Conservation (phyloP, 768 basidiomycete genomes). For the Clitopilus hobsonii region DNA sequence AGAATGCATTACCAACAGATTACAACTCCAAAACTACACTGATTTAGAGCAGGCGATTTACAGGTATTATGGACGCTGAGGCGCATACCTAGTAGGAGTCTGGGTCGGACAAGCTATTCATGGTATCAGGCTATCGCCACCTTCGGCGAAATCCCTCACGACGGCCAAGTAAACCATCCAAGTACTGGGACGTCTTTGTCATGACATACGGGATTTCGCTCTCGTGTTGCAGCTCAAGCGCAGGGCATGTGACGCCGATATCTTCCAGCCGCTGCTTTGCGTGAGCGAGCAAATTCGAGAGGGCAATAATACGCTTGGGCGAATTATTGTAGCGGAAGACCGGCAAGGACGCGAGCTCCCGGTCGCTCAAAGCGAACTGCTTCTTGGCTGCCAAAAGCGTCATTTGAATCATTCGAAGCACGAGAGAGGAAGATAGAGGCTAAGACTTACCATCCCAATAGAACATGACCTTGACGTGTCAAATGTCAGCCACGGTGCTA, state of each 20-base stretch:
- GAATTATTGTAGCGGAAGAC: neutral
- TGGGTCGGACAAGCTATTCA: no score
- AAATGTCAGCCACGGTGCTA: no score
- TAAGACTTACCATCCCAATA: no score
- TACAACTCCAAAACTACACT: no score
- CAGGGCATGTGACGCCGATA: neutral
- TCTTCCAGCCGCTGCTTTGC: neutral
- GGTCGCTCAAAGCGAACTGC: neutral
- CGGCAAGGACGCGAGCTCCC: neutral
- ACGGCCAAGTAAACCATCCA: neutral
- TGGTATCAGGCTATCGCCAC: no score
- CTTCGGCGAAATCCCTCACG: no score
- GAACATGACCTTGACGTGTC: no score
- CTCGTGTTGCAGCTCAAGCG: neutral
- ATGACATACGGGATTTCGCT: neutral
- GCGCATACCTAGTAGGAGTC: no score
- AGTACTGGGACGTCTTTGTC: neutral
- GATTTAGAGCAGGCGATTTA: no score
- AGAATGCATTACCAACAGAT: no score
- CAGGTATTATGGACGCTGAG: no score
- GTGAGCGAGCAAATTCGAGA: neutral
- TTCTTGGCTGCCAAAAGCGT: neutral
- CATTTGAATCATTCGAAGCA: neutral
- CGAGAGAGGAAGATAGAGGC: neutral
- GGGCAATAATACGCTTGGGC: neutral